phyloP scores from a whole-genome alignment of 495 filamentous ascomycete genomes.

The Symbiotaphrina buchneri region DNA sequence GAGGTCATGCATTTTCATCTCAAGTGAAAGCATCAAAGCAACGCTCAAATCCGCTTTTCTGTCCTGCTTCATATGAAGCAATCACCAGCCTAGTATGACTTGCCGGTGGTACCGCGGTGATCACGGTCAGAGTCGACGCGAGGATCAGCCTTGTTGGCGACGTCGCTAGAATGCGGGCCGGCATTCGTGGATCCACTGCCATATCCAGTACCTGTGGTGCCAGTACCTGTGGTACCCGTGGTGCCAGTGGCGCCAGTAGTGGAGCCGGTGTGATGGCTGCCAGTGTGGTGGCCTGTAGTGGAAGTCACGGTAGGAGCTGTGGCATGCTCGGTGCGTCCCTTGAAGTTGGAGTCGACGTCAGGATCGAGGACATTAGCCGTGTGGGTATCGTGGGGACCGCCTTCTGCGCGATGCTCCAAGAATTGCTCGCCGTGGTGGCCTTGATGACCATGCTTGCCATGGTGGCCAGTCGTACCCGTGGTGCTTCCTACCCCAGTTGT shows the following conservation, averaged over 20 bases:
- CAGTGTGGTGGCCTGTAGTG: slow-evolving; percentile 1
- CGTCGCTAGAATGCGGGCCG: slow-evolving; percentile 16
- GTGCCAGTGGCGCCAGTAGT: slow-evolving; percentile 3
- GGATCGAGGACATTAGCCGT: slow-evolving; percentile 9
- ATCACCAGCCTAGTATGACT: no score
- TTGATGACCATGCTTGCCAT: no score
- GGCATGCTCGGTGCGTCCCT: no score
- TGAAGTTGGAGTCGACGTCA: slow-evolving; percentile 10
- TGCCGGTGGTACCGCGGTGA: neutral
- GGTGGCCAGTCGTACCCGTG: no score
- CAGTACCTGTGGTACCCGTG: slow-evolving; percentile 4
- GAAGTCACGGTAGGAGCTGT: slow-evolving; percentile 4
- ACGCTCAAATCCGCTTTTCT: no score
- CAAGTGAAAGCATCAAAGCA: no score
- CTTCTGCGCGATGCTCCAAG: no score
- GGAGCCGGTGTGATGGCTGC: slow-evolving; percentile 1
- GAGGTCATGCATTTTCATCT: no score
- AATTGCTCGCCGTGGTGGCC: no score
- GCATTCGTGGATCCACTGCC: slow-evolving; percentile 10
- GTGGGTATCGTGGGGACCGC: slow-evolving; percentile 6
- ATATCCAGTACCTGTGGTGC: no score
- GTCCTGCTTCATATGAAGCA: no score
- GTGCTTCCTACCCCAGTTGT: no score
- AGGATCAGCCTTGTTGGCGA: slow-evolving; percentile 23
- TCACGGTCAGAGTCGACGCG: slow-evolving; percentile 19